These are phyloP conservation scores for Saturnispora ahearnii DNA, from an alignment of 805 yeast genomes.

Conservation along the genomic window DNA sequence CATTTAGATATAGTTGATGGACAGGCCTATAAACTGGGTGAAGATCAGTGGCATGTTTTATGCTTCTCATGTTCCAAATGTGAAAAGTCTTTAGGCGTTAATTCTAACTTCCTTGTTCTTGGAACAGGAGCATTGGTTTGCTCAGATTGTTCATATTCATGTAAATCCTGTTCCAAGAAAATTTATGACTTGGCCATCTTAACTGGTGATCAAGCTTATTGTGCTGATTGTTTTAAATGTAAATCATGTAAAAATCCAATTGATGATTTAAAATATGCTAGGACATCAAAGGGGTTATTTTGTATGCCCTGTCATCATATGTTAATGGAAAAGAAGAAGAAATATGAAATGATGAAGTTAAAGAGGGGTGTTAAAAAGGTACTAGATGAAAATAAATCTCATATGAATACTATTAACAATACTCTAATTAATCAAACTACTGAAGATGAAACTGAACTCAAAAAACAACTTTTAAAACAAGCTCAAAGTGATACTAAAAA, in stretches of 20 bases:
- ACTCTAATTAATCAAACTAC: not conserved
- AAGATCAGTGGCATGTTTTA: slow-evolving; percentile 90
- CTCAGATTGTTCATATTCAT: slow-evolving; percentile 83
- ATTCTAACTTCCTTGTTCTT: slow-evolving; percentile 80
- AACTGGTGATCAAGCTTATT: slow-evolving; percentile 92
- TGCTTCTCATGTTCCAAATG: slow-evolving; percentile 91
- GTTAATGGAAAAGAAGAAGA: slow-evolving; percentile 64
- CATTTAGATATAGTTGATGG: slow-evolving; percentile 65
- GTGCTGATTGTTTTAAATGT: slow-evolving; percentile 84
- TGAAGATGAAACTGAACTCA: not conserved
- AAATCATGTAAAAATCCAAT: slow-evolving; percentile 78
- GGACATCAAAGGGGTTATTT: slow-evolving; percentile 86
- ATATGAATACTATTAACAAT: not conserved
- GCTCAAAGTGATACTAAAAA: not conserved
- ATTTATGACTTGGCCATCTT: slow-evolving; percentile 90
- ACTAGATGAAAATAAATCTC: not conserved
- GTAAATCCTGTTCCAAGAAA: slow-evolving; percentile 75
- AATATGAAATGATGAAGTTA: slow-evolving; percentile 42
- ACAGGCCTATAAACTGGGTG: slow-evolving; percentile 91
- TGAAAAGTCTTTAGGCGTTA: slow-evolving; percentile 65
- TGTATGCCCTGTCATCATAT: slow-evolving; percentile 90
- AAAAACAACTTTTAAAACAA: not conserved
- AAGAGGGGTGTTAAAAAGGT: slow-evolving; percentile 16
- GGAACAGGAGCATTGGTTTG: slow-evolving; percentile 92
- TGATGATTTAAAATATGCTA: slow-evolving; percentile 82